These are phyloP conservation scores for Trichophyton verrucosum DNA, from an alignment of 2,329 filamentous ascomycete species.

Conservation along the genomic window DNA sequence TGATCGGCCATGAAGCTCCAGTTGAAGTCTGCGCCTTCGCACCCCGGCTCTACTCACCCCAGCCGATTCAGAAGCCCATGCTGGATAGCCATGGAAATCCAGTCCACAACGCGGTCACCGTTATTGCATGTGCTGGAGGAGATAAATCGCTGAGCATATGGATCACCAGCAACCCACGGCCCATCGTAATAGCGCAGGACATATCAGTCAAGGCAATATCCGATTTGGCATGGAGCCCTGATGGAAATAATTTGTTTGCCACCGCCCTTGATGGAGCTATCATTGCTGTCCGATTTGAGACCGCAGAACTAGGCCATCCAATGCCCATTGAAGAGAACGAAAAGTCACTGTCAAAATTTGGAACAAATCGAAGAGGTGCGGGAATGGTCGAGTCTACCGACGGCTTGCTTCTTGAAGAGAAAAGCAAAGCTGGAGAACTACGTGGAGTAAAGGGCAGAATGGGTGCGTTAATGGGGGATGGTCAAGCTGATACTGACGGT, in stretches of 20 bases:
- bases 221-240: constrained; percentile 85
- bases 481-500: constrained; percentile 43
- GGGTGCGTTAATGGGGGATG: constrained; percentile 96
- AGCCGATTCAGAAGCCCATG: constrained; percentile 45
- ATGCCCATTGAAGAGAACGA: constrained; percentile 80
- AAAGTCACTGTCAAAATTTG: constrained; percentile 84
- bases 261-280: constrained; percentile 86
- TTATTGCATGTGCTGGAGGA: constrained; percentile 91
- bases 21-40: constrained; percentile 97
- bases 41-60: constrained; percentile 68
- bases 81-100: constrained; percentile 30
- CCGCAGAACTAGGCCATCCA: constrained; percentile 80
- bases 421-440: constrained; percentile 81
- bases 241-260: constrained; percentile 74
- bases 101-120: constrained; percentile 55
- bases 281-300: constrained; percentile 66
- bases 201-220: constrained; percentile 83
- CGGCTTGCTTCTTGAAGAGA: constrained; percentile 73
- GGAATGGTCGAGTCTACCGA: constrained; percentile 90
- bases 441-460: constrained; percentile 86
- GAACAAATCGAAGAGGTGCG: constrained; percentile 72
- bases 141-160: constrained; percentile 94
- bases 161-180: constrained; percentile 91
- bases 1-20: constrained; percentile 93
- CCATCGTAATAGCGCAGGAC: constrained; percentile 81